A percentile compares a stretch with the other conserved stretches of the same genome.
These are phyloP conservation scores for Thielaviopsis populi DNA, from an alignment of 2,329 filamentous ascomycete species.

Conservation along the genomic window DNA sequence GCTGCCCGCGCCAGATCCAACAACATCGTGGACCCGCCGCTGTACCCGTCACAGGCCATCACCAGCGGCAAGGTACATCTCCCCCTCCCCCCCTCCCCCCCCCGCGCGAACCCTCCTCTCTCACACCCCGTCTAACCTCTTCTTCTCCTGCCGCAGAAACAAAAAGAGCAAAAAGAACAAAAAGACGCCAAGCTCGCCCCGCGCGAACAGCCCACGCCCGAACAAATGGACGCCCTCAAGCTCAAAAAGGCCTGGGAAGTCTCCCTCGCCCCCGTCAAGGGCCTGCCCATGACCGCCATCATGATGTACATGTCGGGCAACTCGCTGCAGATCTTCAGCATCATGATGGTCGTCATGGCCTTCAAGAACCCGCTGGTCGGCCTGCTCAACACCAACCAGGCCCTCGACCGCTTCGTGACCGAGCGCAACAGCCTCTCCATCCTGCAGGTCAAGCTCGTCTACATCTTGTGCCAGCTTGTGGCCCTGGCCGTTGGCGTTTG, in stretches of 20 bases:
- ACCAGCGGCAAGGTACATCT: conserved; percentile 40
- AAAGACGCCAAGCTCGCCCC: conserved; percentile 32
- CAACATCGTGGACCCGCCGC: conserved; percentile 70
- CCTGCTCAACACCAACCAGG: conserved; percentile 64
- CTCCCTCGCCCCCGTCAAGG: conserved; percentile 82
- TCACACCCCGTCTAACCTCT: not conserved
- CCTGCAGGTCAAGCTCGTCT: conserved; percentile 71
- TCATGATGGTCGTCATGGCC: conserved; percentile 99
- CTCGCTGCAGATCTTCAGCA: conserved; percentile 94
- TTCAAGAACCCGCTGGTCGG: conserved; percentile 94
- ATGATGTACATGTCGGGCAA: conserved; percentile 99
- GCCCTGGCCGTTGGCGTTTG: conserved; percentile 77
- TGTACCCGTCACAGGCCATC: conserved; percentile 45
- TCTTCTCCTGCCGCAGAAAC: conserved; percentile 28
- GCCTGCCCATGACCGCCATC: conserved; percentile 92
- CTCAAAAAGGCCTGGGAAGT: conserved; percentile 99
- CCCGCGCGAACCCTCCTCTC: too few relatives aligned
- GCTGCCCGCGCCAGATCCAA: conserved; percentile 48
- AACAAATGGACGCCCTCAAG: conserved; percentile 90
- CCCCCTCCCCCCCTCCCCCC: not conserved
- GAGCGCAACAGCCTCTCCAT: conserved; percentile 59
- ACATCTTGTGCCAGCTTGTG: conserved; percentile 72
- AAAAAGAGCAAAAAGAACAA: conserved; percentile 40
- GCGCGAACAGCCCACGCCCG: conserved; percentile 54
- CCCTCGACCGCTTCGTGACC: conserved; percentile 85